Evolutionary conservation across 2,329 filamentous ascomycete genomes (phyloP).

Genomic region (Apiospora marii): DNA sequence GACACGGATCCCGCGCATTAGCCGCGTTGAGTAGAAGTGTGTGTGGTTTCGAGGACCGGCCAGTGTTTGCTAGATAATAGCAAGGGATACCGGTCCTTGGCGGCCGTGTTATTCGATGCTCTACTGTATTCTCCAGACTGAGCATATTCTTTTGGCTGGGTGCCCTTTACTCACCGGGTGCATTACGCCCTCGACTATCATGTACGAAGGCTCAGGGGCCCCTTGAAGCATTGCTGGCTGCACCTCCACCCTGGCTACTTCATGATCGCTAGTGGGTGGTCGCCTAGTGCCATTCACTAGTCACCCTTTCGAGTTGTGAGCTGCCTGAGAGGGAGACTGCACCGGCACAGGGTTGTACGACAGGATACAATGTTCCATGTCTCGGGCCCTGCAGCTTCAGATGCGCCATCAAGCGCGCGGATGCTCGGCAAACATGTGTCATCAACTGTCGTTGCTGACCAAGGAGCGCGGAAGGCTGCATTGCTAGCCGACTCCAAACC

Average conservation of each 20-base stretch:
- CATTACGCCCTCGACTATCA: background rate
- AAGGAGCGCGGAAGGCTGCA: background rate
- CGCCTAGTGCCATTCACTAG: background rate
- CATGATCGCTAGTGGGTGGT: background rate
- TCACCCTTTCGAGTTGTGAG: background rate
- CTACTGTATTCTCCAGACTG: background rate
- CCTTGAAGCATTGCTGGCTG: background rate
- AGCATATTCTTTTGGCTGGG: background rate
- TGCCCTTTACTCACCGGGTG: background rate
- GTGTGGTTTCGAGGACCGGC: background rate
- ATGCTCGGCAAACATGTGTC: conserved; percentile 3
- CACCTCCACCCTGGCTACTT: background rate
- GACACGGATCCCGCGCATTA: background rate
- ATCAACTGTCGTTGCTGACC: background rate
- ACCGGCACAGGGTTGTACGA: background rate
- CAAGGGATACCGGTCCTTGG: background rate
- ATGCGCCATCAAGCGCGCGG: conserved; percentile 19
- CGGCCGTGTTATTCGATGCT: background rate
- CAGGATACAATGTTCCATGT: background rate
- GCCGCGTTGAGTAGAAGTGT: background rate
- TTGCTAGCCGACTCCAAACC: background rate
- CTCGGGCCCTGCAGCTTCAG: background rate
- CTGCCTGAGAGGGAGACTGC: background rate
- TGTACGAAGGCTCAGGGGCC: background rate
- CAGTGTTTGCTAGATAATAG: background rate